Evolutionary conservation across 306 rosid genomes (phyloP), one percentile per base, ranked within the genome.

Genomic region (Notholithocarpus densiflorus): DNA sequence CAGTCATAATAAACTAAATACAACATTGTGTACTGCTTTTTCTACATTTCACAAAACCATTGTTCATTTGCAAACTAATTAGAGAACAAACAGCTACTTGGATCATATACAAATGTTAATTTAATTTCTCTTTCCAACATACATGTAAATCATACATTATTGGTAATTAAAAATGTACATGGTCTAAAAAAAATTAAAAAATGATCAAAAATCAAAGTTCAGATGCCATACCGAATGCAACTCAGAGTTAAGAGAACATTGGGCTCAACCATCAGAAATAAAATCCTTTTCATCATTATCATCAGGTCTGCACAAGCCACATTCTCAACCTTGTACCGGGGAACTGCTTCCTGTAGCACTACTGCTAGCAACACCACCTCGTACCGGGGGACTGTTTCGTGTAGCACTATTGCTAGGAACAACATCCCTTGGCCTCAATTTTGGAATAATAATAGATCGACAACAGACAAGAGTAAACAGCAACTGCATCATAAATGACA

Each of bases 381-480:
- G 80, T 51, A 48, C 75, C 4, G 66, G 81, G 61, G 2, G 74
- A 68, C 53, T 53, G 77, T 65, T 77, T 40, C 27, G 52, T 72
- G 70, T 56, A 21, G 81, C 75, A 48, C 72, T 78, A 74, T 56
- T 26, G 26, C 79, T 70, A 60, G 75, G 74, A 82, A 88, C 74
- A 62, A 79, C 80, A 54, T 29, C 79, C 68, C 92, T 79, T 66
- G 84, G 85, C 82, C 94, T 84, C 57, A 85, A 66, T 81, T 76
- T 86, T 2, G 94, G 94, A 81, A 94, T 78, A 64, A 89, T 74
- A 18, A 88, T 71, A 26, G 91, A 87, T 53, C 90, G 82, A 76
- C 97, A 94, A 81, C 88, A 94, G 13, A 90, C 68, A 52, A 92
- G 85, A 68, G 83, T 62, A 83, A 85, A 82, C 74, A 90, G 80